phyloP scores from a whole-genome alignment of 768 basidiomycete species.

The Xanthoconium stramineum region DNA sequence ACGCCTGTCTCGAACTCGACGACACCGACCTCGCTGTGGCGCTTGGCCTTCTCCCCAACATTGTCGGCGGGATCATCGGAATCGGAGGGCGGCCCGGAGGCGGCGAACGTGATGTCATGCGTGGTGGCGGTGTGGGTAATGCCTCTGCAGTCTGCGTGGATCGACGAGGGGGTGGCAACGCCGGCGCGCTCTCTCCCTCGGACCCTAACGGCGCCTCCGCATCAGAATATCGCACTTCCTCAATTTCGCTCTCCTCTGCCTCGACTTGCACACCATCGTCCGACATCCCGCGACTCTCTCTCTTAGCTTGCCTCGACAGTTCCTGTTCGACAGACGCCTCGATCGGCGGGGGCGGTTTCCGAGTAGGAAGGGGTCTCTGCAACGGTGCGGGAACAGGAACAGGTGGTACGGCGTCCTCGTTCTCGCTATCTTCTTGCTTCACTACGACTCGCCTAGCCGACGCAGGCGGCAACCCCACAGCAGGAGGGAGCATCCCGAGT shows the following conservation, averaged over 20 bases:
- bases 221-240: constrained; percentile 62
- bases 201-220: constrained; percentile 29
- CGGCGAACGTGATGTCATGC: constrained; percentile 28
- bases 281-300: constrained; percentile 42
- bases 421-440: constrained; percentile 31
- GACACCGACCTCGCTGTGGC: constrained; percentile 27
- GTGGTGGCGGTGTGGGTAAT: constrained; percentile 49
- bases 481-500: constrained; percentile 49
- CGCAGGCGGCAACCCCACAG: constrained; percentile 14
- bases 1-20: constrained; percentile 38
- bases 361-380: constrained; percentile 28
- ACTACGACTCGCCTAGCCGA: constrained; percentile 14
- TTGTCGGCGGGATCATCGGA: constrained; percentile 31
- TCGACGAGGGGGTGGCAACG: constrained; percentile 54
- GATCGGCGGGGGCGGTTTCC: constrained; percentile 31
- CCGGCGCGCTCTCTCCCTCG: constrained; percentile 41
- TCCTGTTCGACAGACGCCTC: constrained; percentile 2
- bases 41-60: constrained; percentile 39
- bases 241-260: constrained; percentile 69
- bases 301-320: constrained; percentile 34
- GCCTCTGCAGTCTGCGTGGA: constrained; percentile 30
- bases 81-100: constrained; percentile 37
- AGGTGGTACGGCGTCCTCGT: constrained; percentile 21
- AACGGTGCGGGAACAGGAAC: constrained; percentile 33
- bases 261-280: constrained; percentile 66